Evolutionary conservation across 805 yeast species (phyloP), one percentile per base, ranked within the genome.

Genomic region (Cyberlindnera lachancei): DNA sequence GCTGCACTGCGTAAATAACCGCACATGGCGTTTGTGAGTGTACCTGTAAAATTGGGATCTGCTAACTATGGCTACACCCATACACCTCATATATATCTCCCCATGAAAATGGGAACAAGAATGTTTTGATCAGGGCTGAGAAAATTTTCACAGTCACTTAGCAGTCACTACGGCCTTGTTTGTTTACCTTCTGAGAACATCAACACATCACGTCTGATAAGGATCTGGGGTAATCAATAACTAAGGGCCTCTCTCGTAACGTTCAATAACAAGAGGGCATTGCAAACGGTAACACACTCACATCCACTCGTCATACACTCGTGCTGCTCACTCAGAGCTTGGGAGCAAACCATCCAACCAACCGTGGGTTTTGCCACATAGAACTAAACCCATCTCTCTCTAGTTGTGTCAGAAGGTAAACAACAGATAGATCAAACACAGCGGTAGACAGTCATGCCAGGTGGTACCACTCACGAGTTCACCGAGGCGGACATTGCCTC

Each of bases 401-500:
- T n/a, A n/a, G n/a, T n/a, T n/a, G n/a, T 20, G 29, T 15, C 24
- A 12, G 17, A 18, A 8, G n/a, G 18, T 16, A n/a, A 19, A 7
- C 26, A 17, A 11, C 10, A 6, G 21, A 13, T n/a, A n/a, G n/a
- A n/a, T n/a, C n/a, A n/a, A n/a, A n/a, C n/a, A n/a, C n/a, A n/a
- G n/a, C n/a, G n/a, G n/a, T n/a, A n/a, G n/a, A n/a, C n/a, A n/a
- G n/a, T n/a, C n/a, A 36, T 21, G 32, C 21, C 25, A 34, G 31
- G 7, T n/a, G 27, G 24, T 7, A 17, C 13, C 10, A 11, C 27
- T 17, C 32, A 26, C 12, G 34, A 15, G 22, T 36, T 41, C 37
- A 34, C 33, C 12, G 64, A 56, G 25, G 55, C 46, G 18, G 64
- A 59, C 38, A 37, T 63, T 18, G 66, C 58, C 15, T 55, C 59